These are phyloP conservation scores for Haberlea rhodopensis DNA, from an alignment of 257 asterid species.

Conservation along the genomic window DNA sequence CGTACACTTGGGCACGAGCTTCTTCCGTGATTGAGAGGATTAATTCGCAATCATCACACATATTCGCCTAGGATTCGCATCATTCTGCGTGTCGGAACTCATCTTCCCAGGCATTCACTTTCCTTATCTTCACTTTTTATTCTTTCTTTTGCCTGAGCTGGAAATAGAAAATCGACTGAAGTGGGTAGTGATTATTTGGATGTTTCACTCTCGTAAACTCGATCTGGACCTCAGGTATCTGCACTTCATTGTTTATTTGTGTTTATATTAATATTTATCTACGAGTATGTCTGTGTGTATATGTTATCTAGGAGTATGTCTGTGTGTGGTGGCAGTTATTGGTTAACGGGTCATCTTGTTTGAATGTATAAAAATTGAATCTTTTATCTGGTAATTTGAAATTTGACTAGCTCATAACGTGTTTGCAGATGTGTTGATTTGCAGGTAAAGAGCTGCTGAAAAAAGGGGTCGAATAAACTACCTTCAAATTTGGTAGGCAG, in stretches of 20 bases:
- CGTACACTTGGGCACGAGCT: conserved; percentile 7
- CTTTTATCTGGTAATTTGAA: no score
- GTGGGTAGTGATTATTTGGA: not conserved
- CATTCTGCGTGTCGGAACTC: conserved; percentile 38
- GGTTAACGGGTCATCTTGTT: conserved; percentile 9
- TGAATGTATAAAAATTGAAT: conserved; percentile 19
- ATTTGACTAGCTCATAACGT: not conserved
- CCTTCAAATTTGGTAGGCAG: not conserved
- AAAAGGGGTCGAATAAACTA: not conserved
- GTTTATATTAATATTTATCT: no score
- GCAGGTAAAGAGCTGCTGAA: conserved; percentile 22
- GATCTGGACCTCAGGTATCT: not conserved
- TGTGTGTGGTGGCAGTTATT: no score
- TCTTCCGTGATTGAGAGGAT: conserved; percentile 31
- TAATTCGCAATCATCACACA: conserved; percentile 31
- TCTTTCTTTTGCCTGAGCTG: not conserved
- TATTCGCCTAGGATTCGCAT: conserved; percentile 40
- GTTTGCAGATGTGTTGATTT: conserved; percentile 12
- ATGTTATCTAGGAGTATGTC: not conserved
- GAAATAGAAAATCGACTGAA: not conserved
- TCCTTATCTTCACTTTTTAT: conserved; percentile 13
- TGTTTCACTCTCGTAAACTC: not conserved
- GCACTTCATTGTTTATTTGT: no score
- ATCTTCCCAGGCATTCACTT: conserved; percentile 36
- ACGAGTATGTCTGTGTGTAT: no score